Percentiles rank a stretch among this genome's conserved stretches.
phyloP scores from a whole-genome alignment of 2,329 filamentous ascomycete species.

The Sclerotinia trifoliorum region DNA sequence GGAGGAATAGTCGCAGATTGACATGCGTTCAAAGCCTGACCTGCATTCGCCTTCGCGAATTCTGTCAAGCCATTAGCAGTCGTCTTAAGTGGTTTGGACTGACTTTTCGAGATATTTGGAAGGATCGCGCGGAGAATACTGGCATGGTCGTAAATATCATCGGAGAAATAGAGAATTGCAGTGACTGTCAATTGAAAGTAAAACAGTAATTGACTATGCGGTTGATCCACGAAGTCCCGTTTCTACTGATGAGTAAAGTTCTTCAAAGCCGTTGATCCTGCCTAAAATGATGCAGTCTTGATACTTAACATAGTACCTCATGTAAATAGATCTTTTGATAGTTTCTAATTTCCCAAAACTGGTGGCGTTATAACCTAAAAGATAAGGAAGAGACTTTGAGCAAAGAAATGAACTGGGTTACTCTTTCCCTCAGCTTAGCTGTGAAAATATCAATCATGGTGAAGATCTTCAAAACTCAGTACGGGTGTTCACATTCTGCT shows the following conservation, averaged over 20 bases:
- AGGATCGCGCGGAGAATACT: background rate
- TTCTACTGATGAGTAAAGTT: background rate
- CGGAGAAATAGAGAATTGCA: accelerated
- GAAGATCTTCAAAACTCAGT: background rate
- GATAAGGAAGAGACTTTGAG: background rate
- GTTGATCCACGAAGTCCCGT: background rate
- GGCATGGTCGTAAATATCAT: background rate
- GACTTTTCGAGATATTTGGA: background rate
- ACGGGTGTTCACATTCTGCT: background rate
- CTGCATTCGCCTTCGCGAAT: background rate
- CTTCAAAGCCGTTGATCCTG: background rate
- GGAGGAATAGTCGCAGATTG: too few relatives aligned
- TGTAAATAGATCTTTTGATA: background rate
- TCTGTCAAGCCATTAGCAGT: background rate
- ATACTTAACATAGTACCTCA: background rate
- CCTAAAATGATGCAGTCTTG: background rate
- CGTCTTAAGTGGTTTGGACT: background rate
- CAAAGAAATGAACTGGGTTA: background rate
- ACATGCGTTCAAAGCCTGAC: background rate
- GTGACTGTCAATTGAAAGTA: background rate
- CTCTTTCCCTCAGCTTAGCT: background rate
- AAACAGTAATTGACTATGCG: background rate
- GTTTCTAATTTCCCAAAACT: too few relatives aligned
- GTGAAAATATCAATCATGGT: background rate
- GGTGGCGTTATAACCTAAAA: background rate